phyloP scores from a whole-genome alignment of 768 basidiomycete species.

The Cyathus striatus region DNA sequence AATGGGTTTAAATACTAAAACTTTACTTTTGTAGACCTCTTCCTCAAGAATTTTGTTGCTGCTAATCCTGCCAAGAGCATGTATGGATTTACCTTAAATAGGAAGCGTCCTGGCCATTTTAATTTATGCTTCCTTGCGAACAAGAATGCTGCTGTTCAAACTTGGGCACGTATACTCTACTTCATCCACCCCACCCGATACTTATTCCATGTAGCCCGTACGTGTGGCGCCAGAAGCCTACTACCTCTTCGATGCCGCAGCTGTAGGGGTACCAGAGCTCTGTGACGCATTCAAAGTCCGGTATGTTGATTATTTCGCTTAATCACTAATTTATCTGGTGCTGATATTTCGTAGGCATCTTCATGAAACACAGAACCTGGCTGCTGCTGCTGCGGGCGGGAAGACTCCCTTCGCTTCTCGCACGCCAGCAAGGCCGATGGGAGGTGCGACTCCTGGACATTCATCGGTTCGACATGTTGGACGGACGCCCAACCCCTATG shows the following conservation, averaged over 20 bases:
- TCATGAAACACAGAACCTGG: conserved; percentile 67
- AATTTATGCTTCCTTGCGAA: conserved; percentile 90
- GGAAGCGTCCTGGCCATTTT: conserved; percentile 89
- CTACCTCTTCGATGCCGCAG: conserved; percentile 85
- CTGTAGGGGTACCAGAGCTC: conserved; percentile 86
- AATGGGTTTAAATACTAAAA: neutral
- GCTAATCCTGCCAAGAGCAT: conserved; percentile 93
- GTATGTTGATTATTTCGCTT: too few species aligned
- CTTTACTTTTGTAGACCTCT: conserved; percentile 56
- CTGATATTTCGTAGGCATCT: conserved; percentile 48
- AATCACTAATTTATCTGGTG: too few species aligned
- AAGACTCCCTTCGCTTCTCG: conserved; percentile 80
- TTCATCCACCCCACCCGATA: conserved; percentile 3
- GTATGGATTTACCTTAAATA: conserved; percentile 92
- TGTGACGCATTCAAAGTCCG: conserved; percentile 97
- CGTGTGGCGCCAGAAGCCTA: conserved; percentile 87
- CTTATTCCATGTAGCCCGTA: conserved; percentile 54
- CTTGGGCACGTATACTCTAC: conserved; percentile 62
- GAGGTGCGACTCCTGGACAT: conserved; percentile 76
- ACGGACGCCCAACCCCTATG: conserved; percentile 81
- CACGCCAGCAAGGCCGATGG: conserved; percentile 71
- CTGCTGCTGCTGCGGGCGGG: conserved; percentile 47
- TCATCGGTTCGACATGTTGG: conserved; percentile 69
- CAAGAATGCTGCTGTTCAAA: conserved; percentile 83
- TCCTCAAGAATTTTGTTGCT: conserved; percentile 83